phyloP scores from a whole-genome alignment of 208 protist species.

The Trypanosoma melophagium region DNA sequence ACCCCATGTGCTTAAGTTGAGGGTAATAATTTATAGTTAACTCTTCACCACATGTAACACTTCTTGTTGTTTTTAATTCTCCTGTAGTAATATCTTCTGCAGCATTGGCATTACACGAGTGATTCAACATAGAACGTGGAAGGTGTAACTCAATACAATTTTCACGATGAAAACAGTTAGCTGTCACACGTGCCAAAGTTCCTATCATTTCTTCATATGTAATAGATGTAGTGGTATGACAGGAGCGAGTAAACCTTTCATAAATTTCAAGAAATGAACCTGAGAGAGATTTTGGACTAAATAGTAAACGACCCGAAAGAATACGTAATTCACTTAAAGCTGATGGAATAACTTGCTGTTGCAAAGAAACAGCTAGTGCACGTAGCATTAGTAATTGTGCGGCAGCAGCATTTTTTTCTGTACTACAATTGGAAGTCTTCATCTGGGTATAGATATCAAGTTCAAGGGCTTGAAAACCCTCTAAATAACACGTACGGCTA shows the following conservation, averaged over 20 bases:
- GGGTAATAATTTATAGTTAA: constrained; percentile 82
- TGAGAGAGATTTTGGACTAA: constrained; percentile 53
- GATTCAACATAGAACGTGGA: constrained; percentile 77
- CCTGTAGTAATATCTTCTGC: constrained; percentile 51
- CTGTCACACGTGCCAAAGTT: constrained; percentile 60
- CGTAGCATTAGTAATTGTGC: constrained; percentile 81
- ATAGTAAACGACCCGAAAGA: constrained; percentile 64
- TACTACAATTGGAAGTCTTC: constrained; percentile 38
- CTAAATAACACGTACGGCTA: constrained; percentile 59
- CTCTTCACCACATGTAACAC: constrained; percentile 56
- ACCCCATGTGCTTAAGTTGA: constrained; percentile 56
- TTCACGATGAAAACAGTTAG: constrained; percentile 74
- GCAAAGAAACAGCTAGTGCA: constrained; percentile 51
- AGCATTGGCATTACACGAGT: constrained; percentile 79
- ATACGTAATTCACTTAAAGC: constrained; percentile 69
- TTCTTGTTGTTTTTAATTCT: constrained; percentile 47
- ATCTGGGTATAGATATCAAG: constrained; percentile 81
- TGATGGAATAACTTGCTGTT: constrained; percentile 59
- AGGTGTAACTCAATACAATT: constrained; percentile 63
- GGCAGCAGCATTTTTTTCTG: constrained; percentile 63
- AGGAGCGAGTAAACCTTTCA: constrained; percentile 60
- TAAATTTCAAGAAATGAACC: constrained; percentile 72
- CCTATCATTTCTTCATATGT: constrained; percentile 84
- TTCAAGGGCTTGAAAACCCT: constrained; percentile 74
- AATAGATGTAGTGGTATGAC: constrained; percentile 62